Conservation (phyloP, 331 rosid genomes). For the Stylosanthes scabra region DNA sequence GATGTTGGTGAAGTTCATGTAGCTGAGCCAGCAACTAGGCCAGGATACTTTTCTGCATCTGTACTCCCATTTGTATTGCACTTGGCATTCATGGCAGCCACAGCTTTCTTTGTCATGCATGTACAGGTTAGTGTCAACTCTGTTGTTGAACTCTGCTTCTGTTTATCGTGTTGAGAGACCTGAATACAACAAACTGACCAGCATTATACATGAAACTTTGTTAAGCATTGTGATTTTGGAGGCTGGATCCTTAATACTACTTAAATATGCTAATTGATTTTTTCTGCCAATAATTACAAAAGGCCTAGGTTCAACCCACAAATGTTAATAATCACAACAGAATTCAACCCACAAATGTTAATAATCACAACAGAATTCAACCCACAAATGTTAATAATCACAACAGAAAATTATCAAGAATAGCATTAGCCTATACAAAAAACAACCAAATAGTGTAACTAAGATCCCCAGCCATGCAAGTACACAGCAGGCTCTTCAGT, state of each 20-base stretch:
- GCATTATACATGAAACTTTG: slow-evolving; percentile 14
- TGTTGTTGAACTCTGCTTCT: slow-evolving; percentile 14
- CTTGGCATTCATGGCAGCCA: slow-evolving; percentile 81
- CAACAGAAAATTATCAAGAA: too few relatives aligned
- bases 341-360: too few relatives aligned
- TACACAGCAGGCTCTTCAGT: too few relatives aligned
- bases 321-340: too few relatives aligned
- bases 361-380: too few relatives aligned
- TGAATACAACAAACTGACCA: slow-evolving; percentile 5
- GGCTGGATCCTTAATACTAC: slow-evolving; percentile 22
- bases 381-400: too few relatives aligned
- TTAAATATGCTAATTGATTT: background rate
- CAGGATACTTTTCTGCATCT: slow-evolving; percentile 67
- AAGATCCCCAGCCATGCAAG: too few relatives aligned
- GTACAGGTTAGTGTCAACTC: slow-evolving; percentile 75
- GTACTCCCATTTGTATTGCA: slow-evolving; percentile 86
- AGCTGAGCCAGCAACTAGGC: slow-evolving; percentile 39
- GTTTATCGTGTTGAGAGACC: slow-evolving; percentile 31
- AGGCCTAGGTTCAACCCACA: background rate
- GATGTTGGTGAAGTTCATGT: slow-evolving; percentile 30
- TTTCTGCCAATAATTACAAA: background rate
- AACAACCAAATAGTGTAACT: too few relatives aligned
- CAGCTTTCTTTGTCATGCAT: slow-evolving; percentile 85
- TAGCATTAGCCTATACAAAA: too few relatives aligned
- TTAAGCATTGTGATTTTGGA: slow-evolving; percentile 5